These are phyloP conservation scores for Colletotrichum lupini DNA, from an alignment of 2,329 filamentous ascomycete species.

Conservation along the genomic window DNA sequence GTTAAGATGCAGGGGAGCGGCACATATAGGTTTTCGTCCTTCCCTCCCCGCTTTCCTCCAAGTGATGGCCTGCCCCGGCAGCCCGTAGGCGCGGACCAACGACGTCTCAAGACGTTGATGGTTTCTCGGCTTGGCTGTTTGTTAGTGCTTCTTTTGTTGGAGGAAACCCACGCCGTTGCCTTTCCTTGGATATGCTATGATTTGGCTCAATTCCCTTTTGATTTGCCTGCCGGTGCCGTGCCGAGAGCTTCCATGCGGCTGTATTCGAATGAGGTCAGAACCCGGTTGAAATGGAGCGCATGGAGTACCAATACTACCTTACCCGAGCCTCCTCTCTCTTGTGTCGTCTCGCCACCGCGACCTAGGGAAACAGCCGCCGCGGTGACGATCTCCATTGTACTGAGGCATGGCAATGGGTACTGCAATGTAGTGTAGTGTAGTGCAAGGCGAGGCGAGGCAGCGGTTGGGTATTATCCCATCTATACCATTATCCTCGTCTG, in stretches of 20 bases:
- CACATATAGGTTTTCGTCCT: conserved; percentile 20
- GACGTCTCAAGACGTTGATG: background rate
- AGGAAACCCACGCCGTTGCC: background rate
- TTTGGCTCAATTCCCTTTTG: background rate
- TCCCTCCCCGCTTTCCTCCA: background rate
- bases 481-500: background rate
- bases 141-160: background rate
- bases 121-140: background rate
- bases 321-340: background rate
- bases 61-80: background rate
- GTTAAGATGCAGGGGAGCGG: conserved; percentile 35
- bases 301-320: background rate
- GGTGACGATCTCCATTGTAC: background rate
- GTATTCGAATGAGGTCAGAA: background rate
- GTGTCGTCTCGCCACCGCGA: background rate
- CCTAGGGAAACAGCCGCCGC: background rate
- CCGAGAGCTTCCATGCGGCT: background rate
- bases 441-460: background rate
- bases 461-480: background rate
- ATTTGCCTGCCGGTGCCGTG: background rate
- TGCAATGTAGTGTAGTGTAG: background rate
- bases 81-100: conserved; percentile 20
- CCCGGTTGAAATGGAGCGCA: background rate
- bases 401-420: background rate
- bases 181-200: background rate